Evolutionary conservation across 2,329 filamentous ascomycete genomes (phyloP).

Genomic region (Botrytis galanthina): DNA sequence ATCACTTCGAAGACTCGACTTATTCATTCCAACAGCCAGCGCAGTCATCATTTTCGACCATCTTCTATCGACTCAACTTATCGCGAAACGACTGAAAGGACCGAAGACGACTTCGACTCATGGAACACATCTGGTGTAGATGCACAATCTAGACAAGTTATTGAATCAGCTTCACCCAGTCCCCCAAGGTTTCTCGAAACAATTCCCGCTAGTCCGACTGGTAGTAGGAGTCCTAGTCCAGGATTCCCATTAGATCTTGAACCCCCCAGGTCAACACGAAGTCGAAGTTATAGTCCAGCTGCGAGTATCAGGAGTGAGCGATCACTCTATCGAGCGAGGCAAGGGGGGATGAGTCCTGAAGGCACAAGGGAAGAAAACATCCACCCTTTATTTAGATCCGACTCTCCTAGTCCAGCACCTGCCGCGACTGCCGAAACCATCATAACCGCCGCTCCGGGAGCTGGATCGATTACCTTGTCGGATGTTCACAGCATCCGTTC

Average conservation of each 20-base stretch:
- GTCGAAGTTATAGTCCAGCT: slow-evolving; percentile 37
- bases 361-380: slow-evolving; percentile 62
- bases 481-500: slow-evolving; percentile 52
- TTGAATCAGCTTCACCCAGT: slow-evolving; percentile 43
- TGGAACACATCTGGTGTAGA: slow-evolving; percentile 73
- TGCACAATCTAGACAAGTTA: slow-evolving; percentile 57
- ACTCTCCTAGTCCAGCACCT: slow-evolving; percentile 66
- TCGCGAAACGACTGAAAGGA: slow-evolving; percentile 28
- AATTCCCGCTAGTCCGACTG: slow-evolving; percentile 64
- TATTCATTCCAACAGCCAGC: slow-evolving; percentile 43
- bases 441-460: slow-evolving; percentile 67
- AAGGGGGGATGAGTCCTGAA: slow-evolving; percentile 33
- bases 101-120: slow-evolving; percentile 66
- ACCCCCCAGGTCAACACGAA: slow-evolving; percentile 42
- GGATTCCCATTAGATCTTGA: slow-evolving; percentile 57
- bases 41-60: slow-evolving; percentile 40
- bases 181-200: slow-evolving; percentile 59
- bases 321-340: slow-evolving; percentile 20
- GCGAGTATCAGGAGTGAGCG: slow-evolving; percentile 28
- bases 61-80: slow-evolving; percentile 49
- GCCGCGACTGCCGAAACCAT: slow-evolving; percentile 66
- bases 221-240: slow-evolving; percentile 64
- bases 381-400: slow-evolving; percentile 73
- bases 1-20: slow-evolving; percentile 57
- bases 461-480: slow-evolving; percentile 58